Conservation (phyloP, 148 eudicot species). For the Chenopodium formosanum region DNA sequence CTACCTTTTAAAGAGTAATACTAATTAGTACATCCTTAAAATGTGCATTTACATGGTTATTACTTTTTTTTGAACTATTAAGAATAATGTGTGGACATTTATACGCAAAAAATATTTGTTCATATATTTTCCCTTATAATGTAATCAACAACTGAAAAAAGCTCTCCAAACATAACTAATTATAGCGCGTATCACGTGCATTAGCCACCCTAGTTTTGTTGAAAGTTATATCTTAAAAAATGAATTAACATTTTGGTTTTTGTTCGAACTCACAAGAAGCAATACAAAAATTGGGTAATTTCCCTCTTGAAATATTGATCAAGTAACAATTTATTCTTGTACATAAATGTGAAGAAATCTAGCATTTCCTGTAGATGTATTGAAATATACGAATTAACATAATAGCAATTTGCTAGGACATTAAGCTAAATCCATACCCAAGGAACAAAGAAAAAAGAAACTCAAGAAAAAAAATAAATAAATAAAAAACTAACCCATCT, state of each 20-base stretch:
- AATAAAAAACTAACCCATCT: conserved; percentile 11
- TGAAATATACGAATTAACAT: conserved; percentile 12
- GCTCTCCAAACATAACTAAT: too few relatives aligned
- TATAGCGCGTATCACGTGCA: too few relatives aligned
- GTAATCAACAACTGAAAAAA: too few relatives aligned
- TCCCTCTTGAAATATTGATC: conserved; percentile 1
- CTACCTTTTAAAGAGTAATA: too few relatives aligned
- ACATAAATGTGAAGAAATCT: conserved; percentile 25
- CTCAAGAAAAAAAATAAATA: not conserved
- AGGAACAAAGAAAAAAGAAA: conserved; percentile 6
- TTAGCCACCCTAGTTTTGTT: too few relatives aligned
- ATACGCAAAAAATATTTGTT: too few relatives aligned
- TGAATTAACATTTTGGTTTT: not conserved
- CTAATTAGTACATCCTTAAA: too few relatives aligned
- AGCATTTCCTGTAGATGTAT: conserved; percentile 6
- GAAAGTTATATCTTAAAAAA: not conserved
- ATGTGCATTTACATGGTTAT: too few relatives aligned
- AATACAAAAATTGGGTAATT: conserved; percentile 8
- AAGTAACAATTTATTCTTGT: conserved; percentile 12
- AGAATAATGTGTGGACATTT: too few relatives aligned
- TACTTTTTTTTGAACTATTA: too few relatives aligned
- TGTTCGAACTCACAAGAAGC: not conserved
- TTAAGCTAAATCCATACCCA: conserved; percentile 21
- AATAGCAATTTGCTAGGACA: conserved; percentile 27
- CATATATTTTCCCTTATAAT: too few relatives aligned